Conservation (phyloP, 768 basidiomycete species). For the Strobilomyces confusus region DNA sequence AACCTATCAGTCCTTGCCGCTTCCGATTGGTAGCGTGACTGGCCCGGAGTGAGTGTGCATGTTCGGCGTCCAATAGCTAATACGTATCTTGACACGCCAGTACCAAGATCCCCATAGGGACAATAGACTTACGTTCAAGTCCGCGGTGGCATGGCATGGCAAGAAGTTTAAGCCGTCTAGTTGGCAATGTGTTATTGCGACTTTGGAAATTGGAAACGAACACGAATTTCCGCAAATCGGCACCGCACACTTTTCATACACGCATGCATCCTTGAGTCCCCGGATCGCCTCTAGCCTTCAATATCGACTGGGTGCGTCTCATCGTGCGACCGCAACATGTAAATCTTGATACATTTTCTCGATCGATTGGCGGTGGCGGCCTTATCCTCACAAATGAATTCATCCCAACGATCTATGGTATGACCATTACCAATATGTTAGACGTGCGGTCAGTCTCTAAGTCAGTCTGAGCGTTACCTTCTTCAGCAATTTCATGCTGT, state of each 20-base stretch:
- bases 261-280: conserved; percentile 9
- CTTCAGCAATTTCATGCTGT: conserved; percentile 10
- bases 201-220: not conserved
- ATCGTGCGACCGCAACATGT: conserved; percentile 9
- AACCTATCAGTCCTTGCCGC: not conserved
- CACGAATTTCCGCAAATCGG: conserved; percentile 12
- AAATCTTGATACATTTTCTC: conserved; percentile 21
- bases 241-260: conserved; percentile 13
- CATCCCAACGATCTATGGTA: conserved; percentile 5
- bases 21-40: not conserved
- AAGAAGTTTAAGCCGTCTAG: conserved; percentile 5
- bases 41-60: not conserved
- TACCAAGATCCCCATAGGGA: conserved; percentile 2
- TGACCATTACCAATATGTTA: conserved; percentile 1
- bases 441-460: not conserved
- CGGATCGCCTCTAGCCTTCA: conserved; percentile 11
- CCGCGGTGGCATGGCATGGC: conserved; percentile 21
- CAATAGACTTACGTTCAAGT: conserved; percentile 11
- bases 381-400: conserved; percentile 17
- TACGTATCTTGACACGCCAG: conserved; percentile 8
- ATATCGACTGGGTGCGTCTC: conserved; percentile 3
- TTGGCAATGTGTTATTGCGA: not conserved
- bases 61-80: conserved; percentile 9
- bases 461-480: not conserved
- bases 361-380: conserved; percentile 13